Evolutionary conservation across 1,284 basidiomycete genomes (phyloP).

Genomic region (Trametes hirsuta): DNA sequence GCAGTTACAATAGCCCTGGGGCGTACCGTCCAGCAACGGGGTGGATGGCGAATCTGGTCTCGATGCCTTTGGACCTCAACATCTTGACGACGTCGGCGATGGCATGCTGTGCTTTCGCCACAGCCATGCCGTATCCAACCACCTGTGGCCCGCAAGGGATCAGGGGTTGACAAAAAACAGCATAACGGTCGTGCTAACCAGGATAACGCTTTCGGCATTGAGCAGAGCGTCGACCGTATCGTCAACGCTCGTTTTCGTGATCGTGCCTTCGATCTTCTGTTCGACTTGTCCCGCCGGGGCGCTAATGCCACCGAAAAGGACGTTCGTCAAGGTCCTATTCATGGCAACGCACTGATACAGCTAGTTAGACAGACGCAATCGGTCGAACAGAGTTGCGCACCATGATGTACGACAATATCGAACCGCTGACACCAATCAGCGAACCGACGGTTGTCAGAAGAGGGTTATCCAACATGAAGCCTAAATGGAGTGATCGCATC

Average conservation of each 20-base stretch:
- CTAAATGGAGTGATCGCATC: slow-evolving; percentile 33
- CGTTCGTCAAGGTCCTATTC: slow-evolving; percentile 81
- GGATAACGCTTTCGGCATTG: slow-evolving; percentile 82
- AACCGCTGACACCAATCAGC: slow-evolving; percentile 84
- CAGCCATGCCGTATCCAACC: slow-evolving; percentile 90
- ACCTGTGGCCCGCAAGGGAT: slow-evolving; percentile 46
- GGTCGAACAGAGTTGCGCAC: slow-evolving; percentile 42
- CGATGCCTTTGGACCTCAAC: slow-evolving; percentile 72
- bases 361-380: not conserved
- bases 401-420: slow-evolving; percentile 92
- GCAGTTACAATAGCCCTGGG: no score
- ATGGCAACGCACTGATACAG: slow-evolving; percentile 77
- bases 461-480: slow-evolving; percentile 87
- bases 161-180: not conserved
- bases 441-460: slow-evolving; percentile 81
- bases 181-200: slow-evolving; percentile 46
- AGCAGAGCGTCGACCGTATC: slow-evolving; percentile 77
- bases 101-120: slow-evolving; percentile 86
- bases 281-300: slow-evolving; percentile 55
- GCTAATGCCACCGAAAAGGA: slow-evolving; percentile 80
- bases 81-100: slow-evolving; percentile 80
- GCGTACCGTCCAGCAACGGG: slow-evolving; percentile 43
- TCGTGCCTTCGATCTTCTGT: slow-evolving; percentile 79
- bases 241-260: slow-evolving; percentile 76
- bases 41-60: slow-evolving; percentile 58